Evolutionary conservation across 345 rosid genomes (phyloP), one percentile per base, ranked within the genome.

Genomic region (Sapria himalayana): DNA sequence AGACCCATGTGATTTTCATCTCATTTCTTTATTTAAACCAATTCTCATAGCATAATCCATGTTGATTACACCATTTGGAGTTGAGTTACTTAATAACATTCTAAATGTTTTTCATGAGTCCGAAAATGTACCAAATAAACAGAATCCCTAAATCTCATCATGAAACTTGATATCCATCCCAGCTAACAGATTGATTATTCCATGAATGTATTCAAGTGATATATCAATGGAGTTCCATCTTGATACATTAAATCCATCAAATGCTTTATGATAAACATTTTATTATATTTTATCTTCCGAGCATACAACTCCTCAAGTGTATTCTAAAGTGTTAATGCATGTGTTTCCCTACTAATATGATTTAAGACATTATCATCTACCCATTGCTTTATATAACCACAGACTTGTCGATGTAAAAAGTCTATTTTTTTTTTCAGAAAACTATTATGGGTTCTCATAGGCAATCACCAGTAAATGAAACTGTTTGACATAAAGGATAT

Each of bases 191-290:
- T n/a, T n/a, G n/a, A n/a, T n/a, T n/a, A n/a, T n/a, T n/a, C n/a
- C 43, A 19, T 39, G 43, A 39, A 17, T 4, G 5, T 15, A 32
- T 4, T 39, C 43, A 39, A 18, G 17, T 39, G 43, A 18, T 39
- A 2, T 7, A 10, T 2, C 22, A 39, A 3, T 1, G 11, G 9
- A 3, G 6, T 18, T 12, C 24, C 25, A 12, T 39, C 43, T 39
- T 37, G 14, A 22, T 37, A 39, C 22, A 3, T 39, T 21, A 13
- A 4, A 15, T 3, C 7, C 19, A 37, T n/a, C 19, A 15, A 37
- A 6, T 37, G 4, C 7, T 15, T 15, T 5, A 13, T 1, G 12
- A 1, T n/a, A 19, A 17, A 39, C 3, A 19, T 7, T 39, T 39
- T 39, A 7, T 39, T 39, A 11, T 39, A 9, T 19, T 5, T 4